These are phyloP conservation scores for Septoria petroselini DNA, from an alignment of 2,329 filamentous ascomycete species.

Conservation along the genomic window DNA sequence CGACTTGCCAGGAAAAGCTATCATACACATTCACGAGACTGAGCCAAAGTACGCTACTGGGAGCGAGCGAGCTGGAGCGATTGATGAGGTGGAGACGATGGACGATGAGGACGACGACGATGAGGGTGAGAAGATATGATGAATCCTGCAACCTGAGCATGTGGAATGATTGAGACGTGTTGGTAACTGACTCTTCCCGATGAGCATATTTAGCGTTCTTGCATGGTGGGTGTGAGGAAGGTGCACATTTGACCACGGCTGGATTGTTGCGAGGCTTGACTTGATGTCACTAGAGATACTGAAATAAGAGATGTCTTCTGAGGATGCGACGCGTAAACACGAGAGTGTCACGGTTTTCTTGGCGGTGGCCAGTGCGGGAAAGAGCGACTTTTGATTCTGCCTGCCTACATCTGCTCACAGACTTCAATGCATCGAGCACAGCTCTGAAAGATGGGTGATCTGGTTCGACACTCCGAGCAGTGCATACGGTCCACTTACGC, in stretches of 20 bases:
- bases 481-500: too few species aligned
- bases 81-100: constrained; percentile 86
- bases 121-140: constrained; percentile 13
- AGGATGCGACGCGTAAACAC: neutral
- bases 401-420: neutral
- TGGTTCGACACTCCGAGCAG: too few species aligned
- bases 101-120: constrained; percentile 52
- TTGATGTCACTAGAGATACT: neutral
- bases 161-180: neutral
- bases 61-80: constrained; percentile 65
- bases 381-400: neutral
- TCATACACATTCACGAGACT: constrained; percentile 77
- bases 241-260: neutral
- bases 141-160: neutral
- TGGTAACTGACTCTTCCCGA: neutral
- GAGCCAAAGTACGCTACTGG: constrained; percentile 56
- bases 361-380: neutral
- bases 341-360: constrained; percentile 5
- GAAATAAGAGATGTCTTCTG: neutral
- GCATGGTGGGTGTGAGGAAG: neutral
- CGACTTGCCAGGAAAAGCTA: constrained; percentile 65
- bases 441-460: too few species aligned
- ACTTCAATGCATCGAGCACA: neutral
- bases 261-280: neutral
- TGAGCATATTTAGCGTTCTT: constrained; percentile 3